These are phyloP conservation scores for Stropharia rugosoannulata DNA, from an alignment of 768 basidiomycete genomes.

Conservation along the genomic window DNA sequence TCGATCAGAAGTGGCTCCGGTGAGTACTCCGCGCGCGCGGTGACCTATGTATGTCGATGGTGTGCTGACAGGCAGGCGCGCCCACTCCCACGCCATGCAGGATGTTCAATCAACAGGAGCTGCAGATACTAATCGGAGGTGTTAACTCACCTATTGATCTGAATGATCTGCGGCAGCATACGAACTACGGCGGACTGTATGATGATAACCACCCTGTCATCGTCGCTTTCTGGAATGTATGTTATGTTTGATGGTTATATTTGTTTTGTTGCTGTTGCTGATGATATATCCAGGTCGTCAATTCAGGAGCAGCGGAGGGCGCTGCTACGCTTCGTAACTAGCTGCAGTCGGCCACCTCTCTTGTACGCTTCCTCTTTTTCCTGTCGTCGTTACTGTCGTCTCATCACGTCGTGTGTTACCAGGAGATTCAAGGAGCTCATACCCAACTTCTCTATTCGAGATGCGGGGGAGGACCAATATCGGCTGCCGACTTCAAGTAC, in stretches of 20 bases:
- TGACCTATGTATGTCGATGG: constrained; percentile 46
- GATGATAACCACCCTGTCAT: constrained; percentile 72
- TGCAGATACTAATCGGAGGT: constrained; percentile 89
- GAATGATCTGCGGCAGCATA: constrained; percentile 74
- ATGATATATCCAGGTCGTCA: constrained; percentile 57
- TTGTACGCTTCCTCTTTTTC: constrained; percentile 46
- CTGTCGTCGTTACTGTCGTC: not conserved
- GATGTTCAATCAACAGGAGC: constrained; percentile 97
- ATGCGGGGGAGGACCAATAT: constrained; percentile 69
- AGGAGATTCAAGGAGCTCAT: constrained; percentile 86
- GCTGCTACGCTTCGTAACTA: constrained; percentile 89
- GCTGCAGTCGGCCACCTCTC: constrained; percentile 86
- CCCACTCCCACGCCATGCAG: constrained; percentile 39
- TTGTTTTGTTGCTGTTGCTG: not conserved
- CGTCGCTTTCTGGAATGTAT: constrained; percentile 81
- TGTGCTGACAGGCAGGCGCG: constrained; percentile 27
- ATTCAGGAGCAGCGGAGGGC: constrained; percentile 75
- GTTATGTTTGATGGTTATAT: constrained; percentile 29
- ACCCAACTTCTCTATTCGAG: constrained; percentile 88
- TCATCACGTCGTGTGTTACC: not conserved
- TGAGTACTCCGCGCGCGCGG: constrained; percentile 23
- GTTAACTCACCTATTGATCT: constrained; percentile 84
- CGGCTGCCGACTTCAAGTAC: constrained; percentile 80
- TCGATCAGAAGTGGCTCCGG: constrained; percentile 88
- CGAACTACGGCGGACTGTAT: constrained; percentile 82